Base-by-base conservation (phyloP, 768 basidiomycete species). In the Pleurotus giganteus region DNA sequence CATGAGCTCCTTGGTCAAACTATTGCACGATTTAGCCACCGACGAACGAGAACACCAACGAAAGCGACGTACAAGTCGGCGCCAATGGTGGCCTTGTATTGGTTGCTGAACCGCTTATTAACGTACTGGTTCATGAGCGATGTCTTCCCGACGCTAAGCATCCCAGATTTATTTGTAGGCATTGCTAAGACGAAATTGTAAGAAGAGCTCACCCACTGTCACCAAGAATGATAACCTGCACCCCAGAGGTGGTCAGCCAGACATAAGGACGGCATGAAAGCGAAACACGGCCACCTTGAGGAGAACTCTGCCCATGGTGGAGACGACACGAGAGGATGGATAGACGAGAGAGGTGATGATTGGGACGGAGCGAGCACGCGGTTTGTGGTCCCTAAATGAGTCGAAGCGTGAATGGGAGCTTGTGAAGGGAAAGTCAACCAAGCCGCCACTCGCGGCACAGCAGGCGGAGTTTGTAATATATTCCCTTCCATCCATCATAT, bases 71-170 rank as follows among this genome's bases (percentile, higher is more conserved):
- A 93, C 91, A 95, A 95, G 82, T 95, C 93, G 57, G 94, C 94
- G 56, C 94, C 94, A 68, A 96, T 96, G 58, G 97, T 98, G 15
- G 97, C 97, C 77, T 98, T 98, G 83, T 99, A 99, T 76, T 98
- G 96, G 75, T 95, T 97, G 71, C 91, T 94, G 74, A 98, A 99
- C 58, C 97, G 89, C 74, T 98, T 98, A 84, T 98, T 98, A 61
- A 99, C 97, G 77, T 97, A 98, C 75, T 99, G 97, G 78, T 98
- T 98, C 97, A 99, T 99, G 65, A 99, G 88, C 26, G 96, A 98
- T 37, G 97, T 98, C 88, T 98, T 98, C 39, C 95, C 96, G 70
- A 98, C 96, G 55, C 95, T 95, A 64, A 15, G 51, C 28, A 58
- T 19, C 58, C 2, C 39, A 52, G 54, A 39, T 34, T 62, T 51